A percentile compares a stretch with the other conserved stretches of the same genome.
phyloP scores from a whole-genome alignment of 2,329 filamentous ascomycete species.

The Trichophaea hybrida region DNA sequence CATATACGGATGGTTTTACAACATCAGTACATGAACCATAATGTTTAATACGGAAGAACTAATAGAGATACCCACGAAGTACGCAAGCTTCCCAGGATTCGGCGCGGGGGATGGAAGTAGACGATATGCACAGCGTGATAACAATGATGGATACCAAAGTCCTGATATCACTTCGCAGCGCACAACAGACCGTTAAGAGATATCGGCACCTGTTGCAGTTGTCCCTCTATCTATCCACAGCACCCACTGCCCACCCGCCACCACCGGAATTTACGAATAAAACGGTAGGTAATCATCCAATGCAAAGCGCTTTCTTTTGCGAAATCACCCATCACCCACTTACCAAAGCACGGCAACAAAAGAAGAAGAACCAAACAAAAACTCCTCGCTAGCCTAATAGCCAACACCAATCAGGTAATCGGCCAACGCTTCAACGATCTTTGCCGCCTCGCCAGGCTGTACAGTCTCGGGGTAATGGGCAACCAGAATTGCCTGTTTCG shows the following conservation, averaged over 20 bases:
- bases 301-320: background rate
- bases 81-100: too few species aligned
- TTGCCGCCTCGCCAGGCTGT: constrained; percentile 61
- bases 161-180: too few species aligned
- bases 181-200: too few species aligned
- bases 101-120: too few species aligned
- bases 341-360: background rate
- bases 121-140: too few species aligned
- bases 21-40: background rate
- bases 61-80: too few species aligned
- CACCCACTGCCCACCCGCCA: too few species aligned
- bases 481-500: constrained; percentile 74
- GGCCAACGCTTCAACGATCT: constrained; percentile 60
- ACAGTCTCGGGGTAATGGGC: constrained; percentile 66
- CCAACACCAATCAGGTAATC: constrained; percentile 70
- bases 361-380: constrained; percentile 13
- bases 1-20: too few species aligned
- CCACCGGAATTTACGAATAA: too few species aligned
- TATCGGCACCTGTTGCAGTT: too few species aligned
- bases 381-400: constrained; percentile 43
- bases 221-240: too few species aligned
- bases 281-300: background rate
- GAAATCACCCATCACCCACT: background rate
- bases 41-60: background rate
- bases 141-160: too few species aligned